Evolutionary conservation across 1,139 yeast species (phyloP), one percentile per base, ranked within the genome.

Genomic region (Blastobotrys illinoisensis): DNA sequence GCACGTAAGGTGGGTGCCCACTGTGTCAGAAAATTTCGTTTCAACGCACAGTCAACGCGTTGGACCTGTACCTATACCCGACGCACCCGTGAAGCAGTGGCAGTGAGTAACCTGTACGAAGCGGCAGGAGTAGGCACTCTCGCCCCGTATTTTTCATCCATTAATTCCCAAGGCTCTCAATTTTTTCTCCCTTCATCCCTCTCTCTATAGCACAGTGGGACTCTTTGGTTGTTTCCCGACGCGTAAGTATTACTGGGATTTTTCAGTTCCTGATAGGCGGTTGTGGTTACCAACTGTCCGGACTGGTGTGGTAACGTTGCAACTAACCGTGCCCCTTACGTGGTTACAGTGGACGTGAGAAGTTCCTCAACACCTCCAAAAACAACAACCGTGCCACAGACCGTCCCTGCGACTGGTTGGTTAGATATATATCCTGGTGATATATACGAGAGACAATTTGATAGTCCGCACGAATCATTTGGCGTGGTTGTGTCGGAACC

Each of bases 21-120:
- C 40, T 32, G 40, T 32, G 40, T 32, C 40, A 32, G 40, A 32
- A 32, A 32, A 32, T 32, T n/a, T 32, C 40, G 13, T 32, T 32
- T 14, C 40, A 32, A n/a, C 40, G 40, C 40, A 32, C 40, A 13
- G 40, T 32, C 4, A 11, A 11, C 32, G 40, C 40, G 7, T 11
- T 7, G 3, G 40, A 32, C 7, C 40, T 32, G 40, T 32, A 32
- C 16, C 40, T 32, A 11, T 32, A 32, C 40, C 40, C 40, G 40
- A 16, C 40, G 11, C 16, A 32, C 40, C 40, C 40, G 40, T 32
- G 7, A n/a, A 13, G 40, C 40, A 32, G 52, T 54, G 0, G 69
- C 56, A n/a, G 68, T 65, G 16, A 65, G 28, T 45, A 66, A 65
- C 9, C 56, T 1, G 64, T 59, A 6, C 54, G 57, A 46, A 49